Conservation (phyloP, 176 grass and related monocot species). For the Hsuehochloa calcarea region DNA sequence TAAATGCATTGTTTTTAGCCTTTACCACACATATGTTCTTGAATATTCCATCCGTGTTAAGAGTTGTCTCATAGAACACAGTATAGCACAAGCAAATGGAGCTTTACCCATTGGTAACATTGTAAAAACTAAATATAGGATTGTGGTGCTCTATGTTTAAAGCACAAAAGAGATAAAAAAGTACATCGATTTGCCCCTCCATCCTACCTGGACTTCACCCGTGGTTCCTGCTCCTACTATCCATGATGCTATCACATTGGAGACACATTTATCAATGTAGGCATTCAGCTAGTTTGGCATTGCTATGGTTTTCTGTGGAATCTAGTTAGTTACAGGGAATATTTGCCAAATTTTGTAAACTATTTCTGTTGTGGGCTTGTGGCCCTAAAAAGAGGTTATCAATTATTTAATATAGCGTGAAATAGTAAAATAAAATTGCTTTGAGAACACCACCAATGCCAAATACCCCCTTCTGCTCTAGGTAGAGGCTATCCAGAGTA, state of each 20-base stretch:
- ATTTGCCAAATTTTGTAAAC: background rate
- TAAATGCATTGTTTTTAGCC: background rate
- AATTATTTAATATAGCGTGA: background rate
- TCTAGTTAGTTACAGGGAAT: background rate
- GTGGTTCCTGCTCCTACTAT: background rate
- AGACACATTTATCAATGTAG: background rate
- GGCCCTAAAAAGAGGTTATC: background rate
- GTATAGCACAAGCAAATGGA: background rate
- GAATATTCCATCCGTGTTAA: background rate
- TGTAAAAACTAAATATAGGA: background rate
- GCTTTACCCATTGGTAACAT: background rate
- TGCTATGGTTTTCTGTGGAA: background rate
- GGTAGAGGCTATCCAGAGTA: background rate
- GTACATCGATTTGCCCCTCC: background rate
- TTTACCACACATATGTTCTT: background rate
- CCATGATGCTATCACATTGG: background rate
- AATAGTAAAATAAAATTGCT: background rate
- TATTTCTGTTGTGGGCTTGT: slow-evolving; percentile 4
- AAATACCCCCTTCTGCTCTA: background rate
- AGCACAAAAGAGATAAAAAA: background rate
- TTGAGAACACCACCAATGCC: background rate
- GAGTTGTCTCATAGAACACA: background rate
- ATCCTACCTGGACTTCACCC: background rate
- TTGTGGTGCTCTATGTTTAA: background rate
- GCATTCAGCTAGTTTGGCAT: background rate